These are phyloP conservation scores for Suillus brevipes DNA, from an alignment of 768 basidiomycete species.

Conservation along the genomic window DNA sequence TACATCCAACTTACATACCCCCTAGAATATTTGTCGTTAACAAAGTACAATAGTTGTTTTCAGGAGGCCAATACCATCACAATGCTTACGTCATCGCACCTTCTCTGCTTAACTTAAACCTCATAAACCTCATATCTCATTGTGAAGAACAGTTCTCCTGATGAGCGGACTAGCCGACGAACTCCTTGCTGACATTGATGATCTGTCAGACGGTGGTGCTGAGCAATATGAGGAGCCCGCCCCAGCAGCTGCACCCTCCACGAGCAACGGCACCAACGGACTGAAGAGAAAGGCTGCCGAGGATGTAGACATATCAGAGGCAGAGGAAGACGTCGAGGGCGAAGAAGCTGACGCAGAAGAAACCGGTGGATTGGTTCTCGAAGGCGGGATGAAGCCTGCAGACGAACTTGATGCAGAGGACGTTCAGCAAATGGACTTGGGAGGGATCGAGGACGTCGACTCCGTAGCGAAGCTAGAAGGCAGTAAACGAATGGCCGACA, in stretches of 20 bases:
- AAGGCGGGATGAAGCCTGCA: slow-evolving; percentile 90
- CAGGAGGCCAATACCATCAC: background rate
- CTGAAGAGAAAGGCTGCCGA: slow-evolving; percentile 66
- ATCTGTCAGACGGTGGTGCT: slow-evolving; percentile 68
- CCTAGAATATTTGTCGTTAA: background rate
- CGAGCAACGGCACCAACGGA: slow-evolving; percentile 26
- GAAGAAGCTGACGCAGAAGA: slow-evolving; percentile 39
- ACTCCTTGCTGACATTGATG: slow-evolving; percentile 89
- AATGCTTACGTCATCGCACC: background rate
- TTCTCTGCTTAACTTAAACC: background rate
- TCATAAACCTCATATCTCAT: background rate
- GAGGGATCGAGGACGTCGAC: slow-evolving; percentile 77
- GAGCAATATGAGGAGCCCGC: slow-evolving; percentile 48
- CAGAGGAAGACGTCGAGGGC: slow-evolving; percentile 44
- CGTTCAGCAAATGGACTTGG: slow-evolving; percentile 92
- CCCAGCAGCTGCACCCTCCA: slow-evolving; percentile 24
- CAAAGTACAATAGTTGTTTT: background rate
- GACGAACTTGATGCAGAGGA: slow-evolving; percentile 94
- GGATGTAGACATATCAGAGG: slow-evolving; percentile 59
- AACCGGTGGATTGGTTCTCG: slow-evolving; percentile 64
- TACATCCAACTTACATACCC: background rate
- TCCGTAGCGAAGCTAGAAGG: slow-evolving; percentile 88
- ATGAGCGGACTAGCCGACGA: slow-evolving; percentile 91
- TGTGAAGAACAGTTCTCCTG: background rate
- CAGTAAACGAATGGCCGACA: slow-evolving; percentile 86